These are phyloP conservation scores for Tulasnella calospora DNA, from an alignment of 768 basidiomycete species.

Conservation along the genomic window DNA sequence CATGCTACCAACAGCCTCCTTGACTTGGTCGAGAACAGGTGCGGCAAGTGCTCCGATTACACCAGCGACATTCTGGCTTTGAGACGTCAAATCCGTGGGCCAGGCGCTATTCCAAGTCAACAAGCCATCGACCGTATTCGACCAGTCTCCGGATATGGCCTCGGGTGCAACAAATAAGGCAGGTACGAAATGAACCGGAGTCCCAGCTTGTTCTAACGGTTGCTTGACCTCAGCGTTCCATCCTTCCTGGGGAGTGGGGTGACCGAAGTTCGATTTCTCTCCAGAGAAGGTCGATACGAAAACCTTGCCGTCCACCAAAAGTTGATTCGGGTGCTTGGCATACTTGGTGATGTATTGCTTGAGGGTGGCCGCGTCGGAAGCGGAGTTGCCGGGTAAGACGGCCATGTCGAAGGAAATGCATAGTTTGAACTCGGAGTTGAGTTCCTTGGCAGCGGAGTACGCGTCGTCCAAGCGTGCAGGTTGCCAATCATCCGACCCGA, in stretches of 20 bases:
- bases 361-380: constrained; percentile 21
- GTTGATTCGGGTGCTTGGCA: constrained; percentile 33
- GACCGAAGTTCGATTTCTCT: constrained; percentile 36
- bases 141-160: background rate
- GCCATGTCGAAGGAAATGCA: constrained; percentile 41
- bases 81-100: constrained; percentile 17
- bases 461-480: constrained; percentile 35
- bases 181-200: constrained; percentile 19
- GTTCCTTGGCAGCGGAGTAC: constrained; percentile 39
- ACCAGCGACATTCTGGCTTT: background rate
- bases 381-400: constrained; percentile 36
- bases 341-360: constrained; percentile 29
- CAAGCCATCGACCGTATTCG: constrained; percentile 28
- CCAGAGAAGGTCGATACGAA: constrained; percentile 38
- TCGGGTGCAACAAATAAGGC: constrained; percentile 13
- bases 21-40: constrained; percentile 6
- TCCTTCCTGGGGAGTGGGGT: constrained; percentile 31
- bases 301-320: constrained; percentile 33
- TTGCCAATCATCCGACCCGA: constrained; percentile 58
- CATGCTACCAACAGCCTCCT: constrained; percentile 35
- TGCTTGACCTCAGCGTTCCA: constrained; percentile 31
- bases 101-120: constrained; percentile 34
- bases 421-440: constrained; percentile 37
- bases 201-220: background rate
- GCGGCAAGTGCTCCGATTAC: background rate